Conservation (phyloP, 192 early-diverging fungal species). For the Coemansia sp. region DNA sequence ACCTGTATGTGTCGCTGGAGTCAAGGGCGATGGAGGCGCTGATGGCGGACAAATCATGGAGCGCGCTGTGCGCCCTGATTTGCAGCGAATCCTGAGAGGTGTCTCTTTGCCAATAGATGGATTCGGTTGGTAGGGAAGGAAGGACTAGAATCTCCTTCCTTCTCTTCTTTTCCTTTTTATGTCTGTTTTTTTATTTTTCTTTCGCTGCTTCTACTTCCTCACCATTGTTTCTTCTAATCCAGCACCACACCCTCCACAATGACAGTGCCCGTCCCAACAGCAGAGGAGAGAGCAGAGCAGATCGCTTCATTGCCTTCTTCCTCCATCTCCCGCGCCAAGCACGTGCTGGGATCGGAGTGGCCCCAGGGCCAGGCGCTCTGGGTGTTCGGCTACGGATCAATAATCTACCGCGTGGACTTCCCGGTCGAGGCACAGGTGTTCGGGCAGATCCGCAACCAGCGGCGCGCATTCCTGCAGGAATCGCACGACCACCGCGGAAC, state of each 20-base stretch:
- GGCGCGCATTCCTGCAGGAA: conserved; percentile 50
- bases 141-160: too few species aligned
- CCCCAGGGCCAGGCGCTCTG: conserved; percentile 47
- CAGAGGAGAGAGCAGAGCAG: background rate
- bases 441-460: conserved; percentile 22
- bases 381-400: conserved; percentile 72
- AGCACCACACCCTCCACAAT: background rate
- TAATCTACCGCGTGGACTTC: conserved; percentile 75
- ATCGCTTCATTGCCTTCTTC: background rate
- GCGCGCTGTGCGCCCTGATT: conserved; percentile 23
- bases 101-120: too few species aligned
- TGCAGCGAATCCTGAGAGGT: conserved; percentile 17
- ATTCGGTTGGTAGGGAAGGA: too few species aligned
- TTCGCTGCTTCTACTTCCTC: conserved; percentile 9
- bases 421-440: conserved; percentile 51
- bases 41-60: conserved; percentile 24
- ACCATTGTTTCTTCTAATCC: conserved; percentile 4
- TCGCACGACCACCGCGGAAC: conserved; percentile 89
- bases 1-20: conserved; percentile 47
- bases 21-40: conserved; percentile 36
- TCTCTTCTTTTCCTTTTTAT: background rate
- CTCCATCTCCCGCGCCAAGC: background rate
- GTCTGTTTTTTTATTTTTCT: conserved; percentile 7
- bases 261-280: conserved; percentile 11
- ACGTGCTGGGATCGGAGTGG: conserved; percentile 29